Evolutionary conservation across 2,329 filamentous ascomycete species (phyloP), one percentile per base, ranked within the genome.

Genomic region (Shiraia sp.): DNA sequence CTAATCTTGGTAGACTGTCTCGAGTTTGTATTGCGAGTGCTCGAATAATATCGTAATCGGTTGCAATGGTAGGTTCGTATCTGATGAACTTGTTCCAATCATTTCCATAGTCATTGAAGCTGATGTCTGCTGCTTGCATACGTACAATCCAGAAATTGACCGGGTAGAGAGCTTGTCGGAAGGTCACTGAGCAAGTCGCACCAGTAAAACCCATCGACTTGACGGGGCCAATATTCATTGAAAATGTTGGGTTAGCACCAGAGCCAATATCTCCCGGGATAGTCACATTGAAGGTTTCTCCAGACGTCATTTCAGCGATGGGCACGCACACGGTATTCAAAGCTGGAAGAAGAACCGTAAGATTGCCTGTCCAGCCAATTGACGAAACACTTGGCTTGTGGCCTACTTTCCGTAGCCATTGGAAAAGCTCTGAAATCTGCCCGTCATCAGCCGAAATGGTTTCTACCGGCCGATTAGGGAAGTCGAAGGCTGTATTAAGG

Each of bases 121-220:
- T 22, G n/a, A 31, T 1, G n/a, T 44, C 45, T 3, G 28, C 22
- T 6, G 14, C 13, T 6, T 24, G 16, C 25, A 33, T 22, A 2
- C 45, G 27, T 7, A 40, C 23, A 14, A 40, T 36, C 45, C 40
- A 47, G 10, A 38, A 30, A 12, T 31, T 32, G 29, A 47, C 28
- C 6, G 45, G 9, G 19, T 30, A 28, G 10, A 23, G 27, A 4
- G 36, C 45, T 13, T 47, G 45, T 15, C 31, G 30, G 23, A 47
- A 36, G 1, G 24, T 24, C 8, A 39, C 22, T 12, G 19, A 19
- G 22, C 45, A 47, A 3, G 9, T 14, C 14, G 22, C 24, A 3
- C 40, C 36, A 9, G 26, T 22, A 27, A 42, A 39, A 16, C 23
- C 24, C 27, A 22, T 15, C n/a, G n/a, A n/a, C n/a, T 6, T n/a